Base-by-base conservation (phyloP, 2,329 filamentous ascomycete genomes). In the Colletotrichum tanaceti region DNA sequence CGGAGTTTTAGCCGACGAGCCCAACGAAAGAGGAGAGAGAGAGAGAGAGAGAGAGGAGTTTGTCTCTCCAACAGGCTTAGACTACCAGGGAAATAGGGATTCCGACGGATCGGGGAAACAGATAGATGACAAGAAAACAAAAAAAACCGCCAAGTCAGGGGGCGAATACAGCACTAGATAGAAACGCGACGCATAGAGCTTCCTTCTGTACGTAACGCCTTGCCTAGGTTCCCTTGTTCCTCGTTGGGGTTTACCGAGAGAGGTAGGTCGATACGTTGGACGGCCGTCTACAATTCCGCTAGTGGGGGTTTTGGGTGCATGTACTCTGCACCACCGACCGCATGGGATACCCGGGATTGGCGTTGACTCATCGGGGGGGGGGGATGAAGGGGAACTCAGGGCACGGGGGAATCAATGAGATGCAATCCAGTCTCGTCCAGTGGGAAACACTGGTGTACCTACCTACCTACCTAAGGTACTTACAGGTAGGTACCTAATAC, bases 251-350 rank as follows among this genome's bases (percentile, higher is more conserved):
- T 66, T 47, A 41, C 62, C 66, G 10, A 61, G 62, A 50, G 24
- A 38, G 66, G 66, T 60, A 69, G 57, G 62, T 66, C 66, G 66
- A 57, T 65, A 53, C 43, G 64, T 59, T n/a, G n/a, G n/a, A n/a
- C n/a, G n/a, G n/a, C n/a, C n/a, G n/a, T n/a, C n/a, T n/a, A n/a
- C n/a, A n/a, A n/a, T n/a, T n/a, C n/a, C n/a, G n/a, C 63, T 66
- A 66, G 58, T 62, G 63, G 58, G 50, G 41, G 18, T 22, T 66
- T n/a, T n/a, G 50, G 28, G 38, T 66, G 58, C n/a, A n/a, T n/a
- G n/a, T 62, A 20, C 49, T 65, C 43, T 28, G 50, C 50, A 46
- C 43, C 57, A 46, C 43, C 57, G 41, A n/a, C n/a, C n/a, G n/a
- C 43, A 39, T 38, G 55, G 18, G 41, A 58, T 32, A 22, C 53